Percentiles rank a stretch among this genome's conserved stretches.
phyloP scores from a whole-genome alignment of 305 asterid genomes.

The Fraxinus angustifolia region DNA sequence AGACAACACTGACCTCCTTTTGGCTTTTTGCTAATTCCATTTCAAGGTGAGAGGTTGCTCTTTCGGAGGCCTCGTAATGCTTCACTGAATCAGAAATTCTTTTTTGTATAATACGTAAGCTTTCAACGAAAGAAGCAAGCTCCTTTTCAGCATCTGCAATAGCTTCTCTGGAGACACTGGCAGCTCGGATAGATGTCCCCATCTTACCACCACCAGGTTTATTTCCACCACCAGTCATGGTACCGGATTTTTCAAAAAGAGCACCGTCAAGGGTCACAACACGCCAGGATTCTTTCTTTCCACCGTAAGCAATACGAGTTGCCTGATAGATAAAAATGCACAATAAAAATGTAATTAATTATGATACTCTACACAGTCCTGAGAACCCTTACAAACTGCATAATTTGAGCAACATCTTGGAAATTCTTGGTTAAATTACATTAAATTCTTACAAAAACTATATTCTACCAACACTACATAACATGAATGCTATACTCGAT shows the following conservation, averaged over 20 bases:
- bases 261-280: conserved; percentile 92
- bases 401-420: not conserved
- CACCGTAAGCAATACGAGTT: conserved; percentile 77
- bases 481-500: not conserved
- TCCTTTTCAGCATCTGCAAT: conserved; percentile 74
- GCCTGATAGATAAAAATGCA: conserved; percentile 49
- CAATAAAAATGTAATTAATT: not conserved
- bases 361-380: not conserved
- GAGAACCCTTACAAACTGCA: not conserved
- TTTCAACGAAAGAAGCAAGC: conserved; percentile 59
- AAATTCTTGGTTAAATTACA: not conserved
- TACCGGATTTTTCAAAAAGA: conserved; percentile 86
- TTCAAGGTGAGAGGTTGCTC: conserved; percentile 58
- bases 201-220: conserved; percentile 95
- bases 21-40: conserved; percentile 78
- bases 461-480: not conserved
- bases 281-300: conserved; percentile 66
- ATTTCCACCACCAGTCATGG: conserved; percentile 93
- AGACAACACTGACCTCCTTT: conserved; percentile 58
- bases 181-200: conserved; percentile 78
- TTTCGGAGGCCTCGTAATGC: conserved; percentile 57
- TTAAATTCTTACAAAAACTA: not conserved
- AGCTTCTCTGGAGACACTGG: conserved; percentile 72
- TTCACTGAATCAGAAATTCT: conserved; percentile 55
- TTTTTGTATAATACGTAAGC: conserved; percentile 41